phyloP scores from a whole-genome alignment of 2,329 filamentous ascomycete genomes.

The Grosmannia penicillata region DNA sequence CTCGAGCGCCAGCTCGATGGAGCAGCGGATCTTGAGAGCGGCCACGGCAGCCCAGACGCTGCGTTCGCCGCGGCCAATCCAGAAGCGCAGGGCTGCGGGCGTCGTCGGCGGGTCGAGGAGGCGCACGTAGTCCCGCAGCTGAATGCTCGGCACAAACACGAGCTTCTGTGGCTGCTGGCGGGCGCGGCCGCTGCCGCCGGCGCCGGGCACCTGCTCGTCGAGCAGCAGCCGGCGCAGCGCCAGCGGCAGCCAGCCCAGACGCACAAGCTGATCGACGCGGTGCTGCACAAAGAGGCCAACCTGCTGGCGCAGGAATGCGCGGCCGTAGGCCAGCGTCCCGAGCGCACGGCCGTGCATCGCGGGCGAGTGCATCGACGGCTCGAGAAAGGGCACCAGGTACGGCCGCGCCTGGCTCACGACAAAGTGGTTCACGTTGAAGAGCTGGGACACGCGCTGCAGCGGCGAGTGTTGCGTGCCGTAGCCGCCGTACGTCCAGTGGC shows the following conservation, averaged over 20 bases:
- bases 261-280: slow-evolving; percentile 65
- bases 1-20: slow-evolving; percentile 78
- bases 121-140: slow-evolving; percentile 55
- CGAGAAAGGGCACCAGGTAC: slow-evolving; percentile 74
- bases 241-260: slow-evolving; percentile 55
- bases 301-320: slow-evolving; percentile 7
- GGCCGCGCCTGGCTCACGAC: slow-evolving; percentile 86
- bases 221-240: slow-evolving; percentile 62
- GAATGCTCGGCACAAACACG: slow-evolving; percentile 70
- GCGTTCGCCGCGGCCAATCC: slow-evolving; percentile 71
- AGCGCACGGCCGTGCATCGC: slow-evolving; percentile 28
- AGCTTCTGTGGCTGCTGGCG: slow-evolving; percentile 22
- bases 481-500: slow-evolving; percentile 53
- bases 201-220: slow-evolving; percentile 64
- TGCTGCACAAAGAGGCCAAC: slow-evolving; percentile 40
- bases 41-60: slow-evolving; percentile 85
- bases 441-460: slow-evolving; percentile 58
- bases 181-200: neutral
- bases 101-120: slow-evolving; percentile 79
- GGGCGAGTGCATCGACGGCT: slow-evolving; percentile 66
- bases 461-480: slow-evolving; percentile 49
- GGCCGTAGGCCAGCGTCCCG: slow-evolving; percentile 42
- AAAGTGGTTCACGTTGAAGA: slow-evolving; percentile 92
- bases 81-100: slow-evolving; percentile 60
- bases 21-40: slow-evolving; percentile 67